Evolutionary conservation across 23 red algal species (phyloP).

Genomic region (Pyropia haitanensis): DNA sequence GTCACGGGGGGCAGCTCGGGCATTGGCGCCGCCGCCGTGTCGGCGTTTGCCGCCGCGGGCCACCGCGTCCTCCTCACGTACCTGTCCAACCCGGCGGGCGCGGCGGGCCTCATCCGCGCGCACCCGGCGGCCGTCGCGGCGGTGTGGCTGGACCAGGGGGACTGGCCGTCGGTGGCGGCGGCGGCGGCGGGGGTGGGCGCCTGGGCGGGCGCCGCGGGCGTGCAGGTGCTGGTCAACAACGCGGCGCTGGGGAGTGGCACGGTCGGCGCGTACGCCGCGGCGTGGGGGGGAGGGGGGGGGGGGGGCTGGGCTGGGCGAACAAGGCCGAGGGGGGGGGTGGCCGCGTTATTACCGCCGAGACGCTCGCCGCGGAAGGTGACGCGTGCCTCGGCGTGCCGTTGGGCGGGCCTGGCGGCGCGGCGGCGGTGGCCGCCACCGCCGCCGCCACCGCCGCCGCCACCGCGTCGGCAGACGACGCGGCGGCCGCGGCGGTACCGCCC

Average conservation of each 20-base stretch:
- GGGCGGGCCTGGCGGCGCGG: too few species aligned
- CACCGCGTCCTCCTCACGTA: slow-evolving; percentile 68
- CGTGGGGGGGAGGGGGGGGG: neutral
- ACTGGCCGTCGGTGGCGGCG: slow-evolving; percentile 15
- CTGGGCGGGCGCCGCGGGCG: slow-evolving; percentile 38
- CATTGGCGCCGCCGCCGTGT: slow-evolving; percentile 45
- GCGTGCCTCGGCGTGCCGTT: too few species aligned
- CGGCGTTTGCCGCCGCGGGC: slow-evolving; percentile 37
- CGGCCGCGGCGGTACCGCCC: too few species aligned
- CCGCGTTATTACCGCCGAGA: too few species aligned
- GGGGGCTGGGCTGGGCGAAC: too few species aligned
- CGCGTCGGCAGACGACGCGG: too few species aligned
- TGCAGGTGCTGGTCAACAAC: slow-evolving; percentile 67
- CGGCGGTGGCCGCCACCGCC: too few species aligned
- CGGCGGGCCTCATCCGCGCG: slow-evolving; percentile 13
- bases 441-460: too few species aligned
- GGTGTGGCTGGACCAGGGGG: slow-evolving; percentile 49
- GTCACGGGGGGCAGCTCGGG: slow-evolving; percentile 71
- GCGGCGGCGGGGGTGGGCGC: slow-evolving; percentile 27
- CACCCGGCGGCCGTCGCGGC: slow-evolving; percentile 12
- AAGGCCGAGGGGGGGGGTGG: too few species aligned
- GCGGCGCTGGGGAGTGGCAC: slow-evolving; percentile 59
- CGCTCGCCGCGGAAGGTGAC: too few species aligned
- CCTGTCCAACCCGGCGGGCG: slow-evolving; percentile 13
- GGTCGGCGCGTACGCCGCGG: slow-evolving; percentile 22